Evolutionary conservation across 805 yeast genomes (phyloP), one percentile per base, ranked within the genome.

Genomic region (Teunomyces tritomae): DNA sequence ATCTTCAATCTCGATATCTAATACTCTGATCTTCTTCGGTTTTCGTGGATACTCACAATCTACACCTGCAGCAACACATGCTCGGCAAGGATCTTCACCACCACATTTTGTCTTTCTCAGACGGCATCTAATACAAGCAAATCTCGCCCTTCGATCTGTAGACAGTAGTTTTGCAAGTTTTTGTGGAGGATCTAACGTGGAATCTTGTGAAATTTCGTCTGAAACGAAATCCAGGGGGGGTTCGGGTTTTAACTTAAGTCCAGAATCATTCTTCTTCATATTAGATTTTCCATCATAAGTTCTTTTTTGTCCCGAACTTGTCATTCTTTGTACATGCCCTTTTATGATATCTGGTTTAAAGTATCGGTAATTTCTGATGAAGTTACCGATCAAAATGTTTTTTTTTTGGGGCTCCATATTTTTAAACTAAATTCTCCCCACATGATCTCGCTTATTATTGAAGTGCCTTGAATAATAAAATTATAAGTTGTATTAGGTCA

Each of bases 51-150:
- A 64, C 13, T 51, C 45, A 50, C 69, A 64, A 32, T 49, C 55
- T 4, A 28, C 14, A 5, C 54, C 50, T 2, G 50, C 45, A 3
- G 43, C 34, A 4, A 44, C 10, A 44, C 68, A 64, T 1, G 56
- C 26, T 11, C 47, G 45, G 44, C 69, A 64, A 1, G 69, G 69
- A 11, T 39, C 40, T 8, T 46, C 49, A 1, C 68, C 68, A 2
- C 62, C 48, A 39, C 69, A 64, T 43, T 61, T 59, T 1, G 65
- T 59, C 49, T 63, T 64, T n/a, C 68, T 46, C n/a, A 39, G 43
- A 27, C 61, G 48, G 41, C 68, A 64, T 28, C 66, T 49, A 3
- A 49, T 42, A 47, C 68, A 64, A 2, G 68, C 67, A 3, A 50
- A 32, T 33, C 49, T 49, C 4, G 57, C 47, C n/a, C 40, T 37